Base-by-base conservation (phyloP, 2,329 filamentous ascomycete genomes). In the Fusarium graminum region DNA sequence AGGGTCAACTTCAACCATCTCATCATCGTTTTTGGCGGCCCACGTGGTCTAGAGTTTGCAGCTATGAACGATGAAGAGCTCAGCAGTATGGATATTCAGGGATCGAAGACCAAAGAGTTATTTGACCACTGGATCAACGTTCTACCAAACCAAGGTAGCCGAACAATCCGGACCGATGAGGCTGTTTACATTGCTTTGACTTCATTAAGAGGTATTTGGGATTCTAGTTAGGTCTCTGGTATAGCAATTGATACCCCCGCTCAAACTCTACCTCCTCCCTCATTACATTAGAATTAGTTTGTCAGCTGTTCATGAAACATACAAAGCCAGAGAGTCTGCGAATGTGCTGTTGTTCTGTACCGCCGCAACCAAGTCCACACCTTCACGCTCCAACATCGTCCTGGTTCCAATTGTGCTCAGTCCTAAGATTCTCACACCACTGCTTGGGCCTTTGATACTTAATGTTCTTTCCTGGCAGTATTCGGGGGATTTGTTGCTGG, bases 51-150 rank as follows among this genome's bases (percentile, higher is more conserved):
- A 14, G 93, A 96, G 75, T 89, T 86, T 52, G 92, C 92, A 0
- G 87, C 92, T 5, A 83, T 85, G 78, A 87, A 87, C 63, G 85
- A 88, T 66, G 77, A 80, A 22, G 78, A 84, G 50, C 77, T 90
- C 32, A 80, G 80, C 46, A 81, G 80, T 42, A 88, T 88, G 75
- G 90, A 88, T 1, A 86, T 94, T 14, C 81, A 83, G 7, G 88
- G 88, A 32, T 81, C 82, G 25, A 88, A 87, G 63, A 89, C 89
- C 9, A 86, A 83, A 67, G 87, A 92, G 67, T 75, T 94, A 49
- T 97, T 97, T 75, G 93, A 97, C 77, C 84, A 89, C 69, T 96
- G 92, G 92, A 83, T 96, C 17, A 92, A 97, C 76, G 83, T 95
- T 42, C 82, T 93, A 66, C 91, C 92, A 5, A 87, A 88, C 2